Evolutionary conservation across 1,284 basidiomycete genomes (phyloP), one percentile per base, ranked within the genome.

Genomic region (Trametes pubescens): DNA sequence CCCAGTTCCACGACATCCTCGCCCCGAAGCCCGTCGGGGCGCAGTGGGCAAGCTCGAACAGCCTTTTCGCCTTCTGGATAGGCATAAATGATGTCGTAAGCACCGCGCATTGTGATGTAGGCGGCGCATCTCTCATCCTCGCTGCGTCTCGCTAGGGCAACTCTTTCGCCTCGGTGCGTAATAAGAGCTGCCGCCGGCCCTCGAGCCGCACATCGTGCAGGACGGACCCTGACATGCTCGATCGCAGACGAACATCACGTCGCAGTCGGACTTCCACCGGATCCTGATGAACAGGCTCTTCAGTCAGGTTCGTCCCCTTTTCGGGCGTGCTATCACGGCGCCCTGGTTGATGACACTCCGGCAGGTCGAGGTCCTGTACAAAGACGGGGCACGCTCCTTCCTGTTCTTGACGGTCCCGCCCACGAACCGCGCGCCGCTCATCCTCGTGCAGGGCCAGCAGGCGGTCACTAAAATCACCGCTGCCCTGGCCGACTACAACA

Each of bases 401-500:
- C 76, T 89, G 16, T 87, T 90, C 78, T 77, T 90, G 48, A 88
- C 85, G n/a, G 87, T 90, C 11, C 88, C 88, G 1, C 86, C 87
- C 9, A 83, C 82, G 26, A 80, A 90, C 69, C 82, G 86, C 52
- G 80, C 87, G 0, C 88, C 88, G 1, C 78, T 87, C 14, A 73
- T 82, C 62, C 62, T 87, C 29, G 77, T 80, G 66, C 84, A 86
- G 78, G 86, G 86, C 6, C 59, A 74, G 0, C 62, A 71, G 0
- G 75, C 76, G 14, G 78, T 78, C 26, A 61, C 75, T 0, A 73
- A 73, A 29, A 79, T 88, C 66, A 77, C 74, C 3, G 64, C 77
- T 10, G 76, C 81, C 44, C 77, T 87, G 21, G 76, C 76, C 7
- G 79, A 83, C 70, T 89, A 84, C 77, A 89, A 89, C 69, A 49